Evolutionary conservation across 768 basidiomycete species (phyloP), one percentile per base, ranked within the genome.

Genomic region (Naganishia kalamii): DNA sequence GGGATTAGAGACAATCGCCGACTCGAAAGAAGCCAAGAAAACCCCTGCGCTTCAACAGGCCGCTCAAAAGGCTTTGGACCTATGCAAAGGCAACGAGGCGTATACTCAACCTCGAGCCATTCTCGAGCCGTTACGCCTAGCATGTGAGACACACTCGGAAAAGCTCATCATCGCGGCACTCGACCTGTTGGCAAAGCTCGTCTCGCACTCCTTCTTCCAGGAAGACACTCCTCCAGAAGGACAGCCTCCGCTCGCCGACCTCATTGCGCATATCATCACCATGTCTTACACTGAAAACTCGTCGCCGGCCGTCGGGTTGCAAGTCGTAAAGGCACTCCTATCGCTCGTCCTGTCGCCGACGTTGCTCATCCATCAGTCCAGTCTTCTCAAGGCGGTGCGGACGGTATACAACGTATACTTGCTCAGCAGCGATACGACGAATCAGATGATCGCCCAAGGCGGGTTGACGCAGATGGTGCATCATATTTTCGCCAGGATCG

Each of bases 331-430:
- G 76, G 92, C 92, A 2, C 82, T 99, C 19, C 85, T 99, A 41
- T 83, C 92, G 0, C 80, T 98, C 51, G 87, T 98, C 32, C 82
- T 99, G 50, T 97, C 93, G 1, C 73, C 78, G 12, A 74, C 77
- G 21, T 72, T 77, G 67, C 82, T 92, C 29, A 90, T 98, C 3
- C 96, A 99, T 78, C 96, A 98, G 75, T 96, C 92, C 4, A 89
- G 91, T 12, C 82, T 99, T 47, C 84, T 99, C 70, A 97, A 97
- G 77, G 92, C 92, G 30, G 90, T 99, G 33, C 85, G 96, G 50
- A 97, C 96, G 21, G 96, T 99, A 3, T 99, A 98, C 81, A 98
- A 99, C 76, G 87, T 99, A 65, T 99, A 98, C 77, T 82, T 99
- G 29, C 82, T 98, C 65, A 92, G 90, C 71, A 83, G 84, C 23